phyloP scores from a whole-genome alignment of 2,329 filamentous ascomycete genomes.

The Aspergillus tanneri region DNA sequence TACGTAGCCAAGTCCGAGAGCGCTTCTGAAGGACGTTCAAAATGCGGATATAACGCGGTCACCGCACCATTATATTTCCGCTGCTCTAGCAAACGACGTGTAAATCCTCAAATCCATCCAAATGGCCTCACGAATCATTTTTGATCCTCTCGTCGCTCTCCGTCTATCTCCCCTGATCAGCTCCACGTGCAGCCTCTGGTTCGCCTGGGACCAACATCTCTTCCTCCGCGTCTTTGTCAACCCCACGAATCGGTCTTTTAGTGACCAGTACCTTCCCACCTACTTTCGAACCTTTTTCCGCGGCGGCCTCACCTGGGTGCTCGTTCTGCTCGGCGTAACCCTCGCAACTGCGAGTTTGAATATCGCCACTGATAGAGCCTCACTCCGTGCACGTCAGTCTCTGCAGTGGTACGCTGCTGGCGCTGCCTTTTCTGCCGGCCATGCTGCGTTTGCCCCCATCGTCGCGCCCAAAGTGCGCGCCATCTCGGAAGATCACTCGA shows the following conservation, averaged over 20 bases:
- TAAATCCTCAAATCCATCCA: conserved; percentile 13
- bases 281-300: conserved; percentile 48
- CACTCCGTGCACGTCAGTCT: neutral
- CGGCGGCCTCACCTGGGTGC: conserved; percentile 34
- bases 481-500: neutral
- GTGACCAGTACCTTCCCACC: conserved; percentile 39
- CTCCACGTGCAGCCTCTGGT: conserved; percentile 50
- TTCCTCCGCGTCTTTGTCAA: conserved; percentile 23
- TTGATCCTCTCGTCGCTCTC: conserved; percentile 30
- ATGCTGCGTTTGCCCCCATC: neutral
- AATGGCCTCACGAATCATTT: conserved; percentile 1
- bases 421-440: neutral
- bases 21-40: too few relatives aligned
- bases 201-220: conserved; percentile 42
- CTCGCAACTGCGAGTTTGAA: neutral
- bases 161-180: conserved; percentile 49
- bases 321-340: conserved; percentile 32
- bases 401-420: neutral
- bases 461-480: neutral
- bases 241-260: conserved; percentile 15
- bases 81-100: too few relatives aligned
- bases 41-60: too few relatives aligned
- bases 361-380: neutral
- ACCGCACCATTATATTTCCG: too few relatives aligned
- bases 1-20: too few relatives aligned